Percentiles rank a stretch among this genome's conserved stretches.
Evolutionary conservation across 352 stramenopile genomes (phyloP).

Genomic region (Halophytophthora batemanensis): DNA sequence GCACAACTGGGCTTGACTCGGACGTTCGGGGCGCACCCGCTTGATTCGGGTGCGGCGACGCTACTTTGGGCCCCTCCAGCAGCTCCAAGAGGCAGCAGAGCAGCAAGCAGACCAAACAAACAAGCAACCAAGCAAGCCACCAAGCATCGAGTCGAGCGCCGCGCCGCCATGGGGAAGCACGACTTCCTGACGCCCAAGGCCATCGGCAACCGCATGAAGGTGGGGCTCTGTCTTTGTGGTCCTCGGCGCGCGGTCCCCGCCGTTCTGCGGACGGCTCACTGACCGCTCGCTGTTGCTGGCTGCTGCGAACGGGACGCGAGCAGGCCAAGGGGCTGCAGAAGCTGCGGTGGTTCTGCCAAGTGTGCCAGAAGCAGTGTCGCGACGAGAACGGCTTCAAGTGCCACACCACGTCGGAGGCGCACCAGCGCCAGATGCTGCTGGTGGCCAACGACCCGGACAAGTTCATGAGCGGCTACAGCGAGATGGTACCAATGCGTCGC

Average conservation of each 20-base stretch:
- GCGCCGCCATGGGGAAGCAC: slow-evolving; percentile 66
- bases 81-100: too few species aligned
- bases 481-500: slow-evolving; percentile 40
- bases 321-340: slow-evolving; percentile 97
- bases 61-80: too few species aligned
- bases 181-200: slow-evolving; percentile 87
- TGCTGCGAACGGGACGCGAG: neutral
- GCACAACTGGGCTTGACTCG: too few species aligned
- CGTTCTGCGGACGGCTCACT: neutral
- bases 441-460: slow-evolving; percentile 94
- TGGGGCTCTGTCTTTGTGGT: slow-evolving; percentile 6
- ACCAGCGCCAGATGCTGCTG: slow-evolving; percentile 98
- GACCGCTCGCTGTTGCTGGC: neutral
- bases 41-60: too few species aligned
- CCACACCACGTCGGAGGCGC: slow-evolving; percentile 95
- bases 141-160: too few species aligned
- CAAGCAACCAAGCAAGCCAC: too few species aligned
- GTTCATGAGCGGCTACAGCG: slow-evolving; percentile 92
- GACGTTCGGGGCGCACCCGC: too few species aligned
- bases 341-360: slow-evolving; percentile 98
- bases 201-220: slow-evolving; percentile 87
- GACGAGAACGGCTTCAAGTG: slow-evolving; percentile 99
- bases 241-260: neutral
- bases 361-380: slow-evolving; percentile 99
- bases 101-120: slow-evolving; percentile 3